phyloP scores from a whole-genome alignment of 2,329 filamentous ascomycete species.

The Cercospora sesami region DNA sequence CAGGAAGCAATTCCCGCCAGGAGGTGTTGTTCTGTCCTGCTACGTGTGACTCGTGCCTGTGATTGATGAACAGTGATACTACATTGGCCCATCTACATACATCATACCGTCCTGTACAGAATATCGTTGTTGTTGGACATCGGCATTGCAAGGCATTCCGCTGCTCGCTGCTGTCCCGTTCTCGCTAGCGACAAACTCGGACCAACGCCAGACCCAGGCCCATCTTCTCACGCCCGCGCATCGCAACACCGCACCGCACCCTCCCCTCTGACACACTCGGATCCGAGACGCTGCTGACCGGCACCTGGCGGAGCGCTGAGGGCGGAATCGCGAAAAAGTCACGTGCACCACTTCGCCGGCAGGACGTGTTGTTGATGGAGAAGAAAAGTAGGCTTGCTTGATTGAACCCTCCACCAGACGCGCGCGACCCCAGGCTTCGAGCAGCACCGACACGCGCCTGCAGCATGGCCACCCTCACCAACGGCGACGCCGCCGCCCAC shows the following conservation, averaged over 20 bases:
- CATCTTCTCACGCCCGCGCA: conserved; percentile 1
- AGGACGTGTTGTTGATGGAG: conserved; percentile 4
- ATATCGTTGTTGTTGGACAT: background rate
- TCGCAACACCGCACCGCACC: background rate
- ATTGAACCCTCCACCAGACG: conserved; percentile 9
- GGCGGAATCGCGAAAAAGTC: background rate
- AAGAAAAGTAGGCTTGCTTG: conserved; percentile 1
- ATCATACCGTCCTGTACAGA: background rate
- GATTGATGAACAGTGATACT: background rate
- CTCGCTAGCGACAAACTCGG: conserved; percentile 6
- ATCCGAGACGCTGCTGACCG: background rate
- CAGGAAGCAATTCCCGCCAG: conserved; percentile 7
- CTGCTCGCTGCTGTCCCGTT: background rate
- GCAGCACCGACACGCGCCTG: conserved; percentile 18
- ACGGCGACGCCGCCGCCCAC: conserved; percentile 14
- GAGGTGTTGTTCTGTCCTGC: background rate
- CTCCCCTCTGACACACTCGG: background rate
- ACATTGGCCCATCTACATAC: background rate
- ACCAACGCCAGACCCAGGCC: conserved; percentile 6
- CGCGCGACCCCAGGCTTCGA: conserved; percentile 14
- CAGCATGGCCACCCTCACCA: conserved; percentile 26
- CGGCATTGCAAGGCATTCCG: background rate
- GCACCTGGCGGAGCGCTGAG: background rate
- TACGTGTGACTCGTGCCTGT: background rate
- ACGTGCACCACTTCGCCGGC: background rate